Conservation (phyloP, 2,329 filamentous ascomycete genomes). For the Stachybotrys chlorohalonatus region DNA sequence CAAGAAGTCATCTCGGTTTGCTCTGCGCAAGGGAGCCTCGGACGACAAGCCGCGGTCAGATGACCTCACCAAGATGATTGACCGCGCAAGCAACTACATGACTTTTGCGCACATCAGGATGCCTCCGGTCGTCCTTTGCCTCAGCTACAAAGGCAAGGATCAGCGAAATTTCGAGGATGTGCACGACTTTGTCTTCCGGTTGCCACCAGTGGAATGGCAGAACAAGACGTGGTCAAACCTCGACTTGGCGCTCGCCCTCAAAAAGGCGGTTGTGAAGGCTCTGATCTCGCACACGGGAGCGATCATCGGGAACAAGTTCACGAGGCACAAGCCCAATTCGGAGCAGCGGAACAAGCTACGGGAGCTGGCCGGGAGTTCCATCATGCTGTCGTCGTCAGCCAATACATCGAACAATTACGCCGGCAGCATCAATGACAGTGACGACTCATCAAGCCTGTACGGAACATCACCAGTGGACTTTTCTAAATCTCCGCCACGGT, state of each 20-base stretch:
- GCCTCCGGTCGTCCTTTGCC: conserved; percentile 86
- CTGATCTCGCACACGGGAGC: conserved; percentile 92
- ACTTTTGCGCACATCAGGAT: conserved; percentile 93
- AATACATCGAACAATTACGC: conserved; percentile 25
- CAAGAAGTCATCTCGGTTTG: conserved; percentile 47
- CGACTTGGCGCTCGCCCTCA: conserved; percentile 83
- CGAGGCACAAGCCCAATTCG: conserved; percentile 72
- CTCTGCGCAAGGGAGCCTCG: conserved; percentile 36
- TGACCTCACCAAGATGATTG: conserved; percentile 94
- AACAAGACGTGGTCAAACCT: conserved; percentile 99
- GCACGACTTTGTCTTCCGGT: conserved; percentile 92
- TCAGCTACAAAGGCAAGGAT: conserved; percentile 94
- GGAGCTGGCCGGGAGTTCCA: conserved; percentile 73
- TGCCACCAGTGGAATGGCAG: conserved; percentile 88
- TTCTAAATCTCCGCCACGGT: conserved; percentile 48
- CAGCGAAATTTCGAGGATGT: conserved; percentile 95
- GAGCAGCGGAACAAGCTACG: conserved; percentile 71
- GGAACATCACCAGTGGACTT: conserved; percentile 46
- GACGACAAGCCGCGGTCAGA: conserved; percentile 63
- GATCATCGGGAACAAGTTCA: conserved; percentile 96
- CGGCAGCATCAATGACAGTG: conserved; percentile 40
- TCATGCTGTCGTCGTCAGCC: conserved; percentile 43
- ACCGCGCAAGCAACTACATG: conserved; percentile 92
- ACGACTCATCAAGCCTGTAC: conserved; percentile 48
- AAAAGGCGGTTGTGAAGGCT: conserved; percentile 89